Base-by-base conservation (phyloP, 805 yeast genomes). In the Diddensiella transvaalensis region DNA sequence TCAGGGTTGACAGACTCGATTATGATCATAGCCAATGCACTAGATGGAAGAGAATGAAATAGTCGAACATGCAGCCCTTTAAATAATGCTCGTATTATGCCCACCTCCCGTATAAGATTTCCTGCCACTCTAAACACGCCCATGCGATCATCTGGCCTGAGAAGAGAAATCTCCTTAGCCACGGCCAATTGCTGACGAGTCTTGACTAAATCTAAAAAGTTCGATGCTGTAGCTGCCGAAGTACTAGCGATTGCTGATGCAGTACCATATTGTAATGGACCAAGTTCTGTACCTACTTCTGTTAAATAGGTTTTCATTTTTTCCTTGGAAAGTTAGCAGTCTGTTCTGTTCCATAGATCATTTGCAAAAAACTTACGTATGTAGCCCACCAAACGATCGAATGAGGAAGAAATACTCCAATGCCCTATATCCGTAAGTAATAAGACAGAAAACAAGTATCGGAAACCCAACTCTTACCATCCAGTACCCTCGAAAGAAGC, bases 401-500 rank as follows among this genome's bases (percentile, higher is more conserved):
- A 49, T 70, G 70, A 2, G 75, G 75, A 15, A 71, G 55, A 53
- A 68, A 70, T 26, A 70, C 74, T 3, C 58, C 72, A 13, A 70
- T 59, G 4, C 74, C 73, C 32, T 26, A 26, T 26, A 13, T 26
- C 13, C 32, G 8, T 26, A 13, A 26, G 32, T 26, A 26, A 8
- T 13, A 26, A 8, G 13, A 26, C 13, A 26, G 13, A 13, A 8
- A 13, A 26, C 13, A 26, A 13, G 13, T 26, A 26, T 26, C n/a
- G n/a, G n/a, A n/a, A n/a, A n/a, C n/a, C n/a, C n/a, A n/a, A n/a
- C n/a, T n/a, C n/a, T 26, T 26, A 26, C 32, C 73, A 71, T 65
- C 66, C 69, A 67, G 53, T 71, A 71, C 8, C 99, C 99, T 56
- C 95, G 76, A 69, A 80, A 90, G 55, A 85, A 74, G 3, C 97